Base-by-base conservation (phyloP, 202 grass and related monocot species). In the Musa balbisiana region DNA sequence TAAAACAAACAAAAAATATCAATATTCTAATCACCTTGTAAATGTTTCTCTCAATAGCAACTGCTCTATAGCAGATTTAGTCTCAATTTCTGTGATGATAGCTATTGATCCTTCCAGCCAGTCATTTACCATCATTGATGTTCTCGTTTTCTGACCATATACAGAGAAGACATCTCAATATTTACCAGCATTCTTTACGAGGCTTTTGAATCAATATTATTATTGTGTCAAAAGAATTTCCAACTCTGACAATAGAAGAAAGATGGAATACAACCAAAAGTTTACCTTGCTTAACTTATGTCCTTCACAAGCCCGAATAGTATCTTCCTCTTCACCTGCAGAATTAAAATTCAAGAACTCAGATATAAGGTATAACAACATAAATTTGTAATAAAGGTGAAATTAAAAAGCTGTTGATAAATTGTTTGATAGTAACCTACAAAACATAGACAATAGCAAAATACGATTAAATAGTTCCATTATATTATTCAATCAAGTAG, bases 11-110 rank as follows among this genome's bases (percentile, higher is more conserved):
- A 17, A 17, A 14, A 14, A 62, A 2, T 0, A 65, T 65, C 22
- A 13, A 65, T 24, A 52, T 53, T 72, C 19, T 15, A 72, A 53
- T 52, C 52, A 75, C 73, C 73, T 75, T 29, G 73, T 59, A 75
- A 75, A 75, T 1, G 53, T 75, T 53, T 75, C 73, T 62, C 60
- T 53, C 53, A 59, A 22, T 59, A 75, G 25, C 54, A 75, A 60
- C 25, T 75, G 53, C 25, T 75, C 73, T 75, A 75, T 75, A 12
- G 54, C 73, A 75, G 6, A 12, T 59, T 75, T 75, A 9, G 54
- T 2, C 15, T 43, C 24, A 49, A 75, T 60, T 75, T 75, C 73
- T 59, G 53, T 33, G 26, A 75, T 23, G 60, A 75, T 33, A 49
- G 52, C 25, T 49, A 75, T 27, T 17, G 73, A 75, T 43, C 55